Base-by-base conservation (phyloP, 2,329 filamentous ascomycete genomes). In the Sporothrix sp. region DNA sequence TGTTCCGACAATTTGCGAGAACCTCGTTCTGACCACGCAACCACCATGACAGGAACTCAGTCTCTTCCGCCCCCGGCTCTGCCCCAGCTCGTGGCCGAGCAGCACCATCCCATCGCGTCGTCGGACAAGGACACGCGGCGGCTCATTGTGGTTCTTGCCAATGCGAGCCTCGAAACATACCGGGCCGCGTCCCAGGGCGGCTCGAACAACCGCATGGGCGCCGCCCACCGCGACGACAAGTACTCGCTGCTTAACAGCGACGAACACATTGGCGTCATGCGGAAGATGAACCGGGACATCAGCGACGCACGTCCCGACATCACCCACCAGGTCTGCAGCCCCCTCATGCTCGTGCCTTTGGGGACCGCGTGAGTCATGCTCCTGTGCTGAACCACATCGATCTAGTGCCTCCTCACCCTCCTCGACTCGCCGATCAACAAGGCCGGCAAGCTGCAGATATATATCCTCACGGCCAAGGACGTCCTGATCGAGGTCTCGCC, bases 351-450 rank as follows among this genome's bases (percentile, higher is more conserved):
- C 51, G 38, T 56, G n/a, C n/a, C n/a, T n/a, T n/a, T n/a, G n/a
- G n/a, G n/a, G n/a, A n/a, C n/a, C n/a, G n/a, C n/a, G n/a, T n/a
- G n/a, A n/a, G n/a, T n/a, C n/a, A n/a, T n/a, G n/a, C n/a, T n/a
- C n/a, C n/a, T n/a, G n/a, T n/a, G n/a, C n/a, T n/a, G n/a, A n/a
- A n/a, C n/a, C n/a, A n/a, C n/a, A n/a, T n/a, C n/a, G n/a, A n/a
- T n/a, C n/a, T 68, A 98, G 93, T 98, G 93, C 68, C 82, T 98
- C 46, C 82, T 98, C 60, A 98, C 93, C 43, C 82, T 98, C 28
- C 84, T 98, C 62, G 93, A 98, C 67, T 98, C 93, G 18, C 93
- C 93, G 43, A 85, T 97, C 76, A 98, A 98, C 78, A 98, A 98
- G 71, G 90, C 91, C 52, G 93, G 93, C 62, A 91, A 84, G 69